These are phyloP conservation scores for Boletus sp. DNA, from an alignment of 768 basidiomycete genomes.

Conservation along the genomic window DNA sequence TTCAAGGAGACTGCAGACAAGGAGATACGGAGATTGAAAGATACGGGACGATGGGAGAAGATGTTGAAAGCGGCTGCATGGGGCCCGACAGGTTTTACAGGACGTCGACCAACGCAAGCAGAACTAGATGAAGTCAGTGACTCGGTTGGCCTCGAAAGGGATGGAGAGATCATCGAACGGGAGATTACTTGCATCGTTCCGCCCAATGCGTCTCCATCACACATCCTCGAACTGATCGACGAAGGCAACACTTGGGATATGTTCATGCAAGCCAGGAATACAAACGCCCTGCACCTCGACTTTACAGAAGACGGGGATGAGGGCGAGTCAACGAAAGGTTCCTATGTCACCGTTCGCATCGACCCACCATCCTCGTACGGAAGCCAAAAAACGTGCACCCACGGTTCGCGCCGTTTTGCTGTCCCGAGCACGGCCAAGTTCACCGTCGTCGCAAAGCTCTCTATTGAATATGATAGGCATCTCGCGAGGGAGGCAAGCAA, in stretches of 20 bases:
- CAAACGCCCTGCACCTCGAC: neutral
- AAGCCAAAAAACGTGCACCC: constrained; percentile 8
- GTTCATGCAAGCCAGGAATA: neutral
- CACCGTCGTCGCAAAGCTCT: constrained; percentile 45
- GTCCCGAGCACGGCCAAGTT: constrained; percentile 35
- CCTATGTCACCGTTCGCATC: constrained; percentile 6
- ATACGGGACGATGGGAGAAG: constrained; percentile 19
- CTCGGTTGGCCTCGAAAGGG: neutral
- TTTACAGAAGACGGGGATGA: neutral
- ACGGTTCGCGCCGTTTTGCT: neutral
- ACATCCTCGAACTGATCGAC: neutral
- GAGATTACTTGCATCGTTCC: constrained; percentile 14
- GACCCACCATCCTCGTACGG: constrained; percentile 14
- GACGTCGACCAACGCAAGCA: neutral
- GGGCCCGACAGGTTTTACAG: constrained; percentile 9
- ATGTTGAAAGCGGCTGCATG: constrained; percentile 13
- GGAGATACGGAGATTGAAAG: constrained; percentile 21
- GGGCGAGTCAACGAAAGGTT: neutral
- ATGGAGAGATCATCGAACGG: constrained; percentile 18
- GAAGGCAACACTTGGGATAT: neutral
- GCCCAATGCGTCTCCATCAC: neutral
- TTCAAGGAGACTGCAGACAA: constrained; percentile 30
- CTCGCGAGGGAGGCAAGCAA: constrained; percentile 30
- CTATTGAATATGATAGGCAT: constrained; percentile 36
- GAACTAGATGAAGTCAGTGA: constrained; percentile 5